Evolutionary conservation across 805 yeast genomes (phyloP).

Genomic region (Candida dendrica): DNA sequence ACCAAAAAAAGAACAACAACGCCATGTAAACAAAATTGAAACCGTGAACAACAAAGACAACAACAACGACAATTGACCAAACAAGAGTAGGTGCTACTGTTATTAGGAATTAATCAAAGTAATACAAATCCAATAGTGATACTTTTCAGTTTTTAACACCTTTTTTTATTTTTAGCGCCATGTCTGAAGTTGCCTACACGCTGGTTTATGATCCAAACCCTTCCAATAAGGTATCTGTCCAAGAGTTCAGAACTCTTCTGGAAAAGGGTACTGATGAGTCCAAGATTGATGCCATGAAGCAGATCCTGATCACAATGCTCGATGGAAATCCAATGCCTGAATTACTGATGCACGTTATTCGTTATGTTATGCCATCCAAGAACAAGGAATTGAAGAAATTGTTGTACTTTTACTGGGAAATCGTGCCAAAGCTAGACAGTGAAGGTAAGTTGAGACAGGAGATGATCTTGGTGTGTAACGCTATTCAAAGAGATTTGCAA

Average conservation of each 20-base stretch:
- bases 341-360: slow-evolving; percentile 90
- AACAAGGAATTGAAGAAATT: slow-evolving; percentile 87
- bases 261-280: slow-evolving; percentile 88
- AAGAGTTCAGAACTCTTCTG: slow-evolving; percentile 68
- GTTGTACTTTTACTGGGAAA: slow-evolving; percentile 95
- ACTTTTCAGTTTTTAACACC: no score
- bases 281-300: slow-evolving; percentile 85
- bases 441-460: slow-evolving; percentile 94
- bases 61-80: background rate
- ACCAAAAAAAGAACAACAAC: background rate
- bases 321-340: slow-evolving; percentile 93
- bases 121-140: no score
- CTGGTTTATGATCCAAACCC: slow-evolving; percentile 72
- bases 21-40: background rate
- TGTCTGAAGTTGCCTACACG: slow-evolving; percentile 53
- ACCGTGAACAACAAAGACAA: background rate
- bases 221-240: slow-evolving; percentile 48
- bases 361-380: slow-evolving; percentile 95
- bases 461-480: slow-evolving; percentile 97
- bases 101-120: no score
- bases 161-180: slow-evolving; percentile 1
- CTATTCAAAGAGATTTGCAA: slow-evolving; percentile 93
- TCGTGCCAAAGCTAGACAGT: slow-evolving; percentile 83
- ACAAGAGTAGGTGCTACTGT: no score
- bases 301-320: slow-evolving; percentile 76